phyloP scores from a whole-genome alignment of 352 stramenopile species.

The Pythium grandisporangium region DNA sequence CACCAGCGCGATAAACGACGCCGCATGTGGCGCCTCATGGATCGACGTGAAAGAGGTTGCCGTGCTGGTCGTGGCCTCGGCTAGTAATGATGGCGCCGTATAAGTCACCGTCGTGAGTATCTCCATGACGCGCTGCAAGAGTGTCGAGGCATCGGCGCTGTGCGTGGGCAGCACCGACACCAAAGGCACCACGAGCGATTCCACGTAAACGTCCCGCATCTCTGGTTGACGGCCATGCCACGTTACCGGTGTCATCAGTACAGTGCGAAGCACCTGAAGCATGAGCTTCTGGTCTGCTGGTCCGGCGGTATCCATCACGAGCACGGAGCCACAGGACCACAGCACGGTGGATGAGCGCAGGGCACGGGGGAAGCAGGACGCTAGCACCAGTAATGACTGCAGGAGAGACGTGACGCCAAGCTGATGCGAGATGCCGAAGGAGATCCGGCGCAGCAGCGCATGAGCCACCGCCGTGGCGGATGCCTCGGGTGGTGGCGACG shows the following conservation, averaged over 20 bases:
- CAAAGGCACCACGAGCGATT: slow-evolving; percentile 47
- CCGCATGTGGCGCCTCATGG: not conserved
- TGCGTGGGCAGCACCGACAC: slow-evolving; percentile 31
- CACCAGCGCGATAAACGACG: not conserved
- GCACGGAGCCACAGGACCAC: slow-evolving; percentile 22
- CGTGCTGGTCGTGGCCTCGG: slow-evolving; percentile 4
- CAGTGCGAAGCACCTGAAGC: slow-evolving; percentile 18
- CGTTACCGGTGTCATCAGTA: slow-evolving; percentile 5
- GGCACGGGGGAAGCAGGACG: slow-evolving; percentile 9
- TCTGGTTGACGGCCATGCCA: too few relatives aligned
- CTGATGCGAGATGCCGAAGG: slow-evolving; percentile 17
- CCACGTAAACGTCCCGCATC: slow-evolving; percentile 44
- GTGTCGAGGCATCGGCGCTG: slow-evolving; percentile 10
- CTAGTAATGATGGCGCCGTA: slow-evolving; percentile 1
- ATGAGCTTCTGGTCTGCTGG: slow-evolving; percentile 31
- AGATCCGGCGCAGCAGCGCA: slow-evolving; percentile 11
- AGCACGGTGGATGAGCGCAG: slow-evolving; percentile 31
- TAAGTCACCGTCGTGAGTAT: too few relatives aligned
- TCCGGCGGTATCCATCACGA: slow-evolving; percentile 16
- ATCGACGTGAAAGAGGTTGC: not conserved
- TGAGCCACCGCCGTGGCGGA: slow-evolving; percentile 8
- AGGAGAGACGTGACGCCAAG: slow-evolving; percentile 29
- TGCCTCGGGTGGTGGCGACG: slow-evolving; percentile 4
- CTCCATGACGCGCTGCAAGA: slow-evolving; percentile 30
- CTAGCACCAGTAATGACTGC: slow-evolving; percentile 29